Percentiles rank a stretch among this genome's conserved stretches.
phyloP scores from a whole-genome alignment of 2,329 filamentous ascomycete species.

The Simplicillium sp. region DNA sequence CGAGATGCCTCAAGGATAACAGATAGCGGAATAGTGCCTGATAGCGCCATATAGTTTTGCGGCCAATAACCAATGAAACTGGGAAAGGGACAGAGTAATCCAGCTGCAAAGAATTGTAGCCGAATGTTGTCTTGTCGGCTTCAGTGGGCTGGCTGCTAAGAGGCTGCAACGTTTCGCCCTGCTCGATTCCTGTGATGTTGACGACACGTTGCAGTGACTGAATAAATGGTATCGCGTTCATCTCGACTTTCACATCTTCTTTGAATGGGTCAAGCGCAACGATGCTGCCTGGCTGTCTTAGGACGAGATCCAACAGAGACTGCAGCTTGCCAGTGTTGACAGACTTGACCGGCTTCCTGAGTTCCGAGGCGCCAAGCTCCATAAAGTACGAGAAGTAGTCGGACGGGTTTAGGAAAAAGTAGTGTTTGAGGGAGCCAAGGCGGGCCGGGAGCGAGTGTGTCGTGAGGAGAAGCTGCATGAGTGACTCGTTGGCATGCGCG shows the following conservation, averaged over 20 bases:
- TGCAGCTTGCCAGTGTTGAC: slow-evolving; percentile 93
- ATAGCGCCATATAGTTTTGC: slow-evolving; percentile 94
- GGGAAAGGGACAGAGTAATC: slow-evolving; percentile 95
- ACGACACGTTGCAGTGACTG: slow-evolving; percentile 94
- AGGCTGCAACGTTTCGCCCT: slow-evolving; percentile 72
- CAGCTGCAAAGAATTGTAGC: slow-evolving; percentile 86
- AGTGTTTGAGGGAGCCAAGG: slow-evolving; percentile 88
- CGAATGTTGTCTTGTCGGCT: slow-evolving; percentile 76
- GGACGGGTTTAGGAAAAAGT: slow-evolving; percentile 96
- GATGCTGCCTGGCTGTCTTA: slow-evolving; percentile 92
- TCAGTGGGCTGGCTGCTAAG: slow-evolving; percentile 60
- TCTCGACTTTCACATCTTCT: slow-evolving; percentile 93
- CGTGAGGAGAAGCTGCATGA: slow-evolving; percentile 83
- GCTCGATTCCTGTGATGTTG: slow-evolving; percentile 90
- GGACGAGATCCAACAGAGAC: slow-evolving; percentile 86
- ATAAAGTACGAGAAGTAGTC: slow-evolving; percentile 99
- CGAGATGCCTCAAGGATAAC: slow-evolving; percentile 78
- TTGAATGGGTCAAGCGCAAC: slow-evolving; percentile 95
- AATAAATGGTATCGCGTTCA: slow-evolving; percentile 89
- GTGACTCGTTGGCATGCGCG: slow-evolving; percentile 86
- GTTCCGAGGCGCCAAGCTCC: slow-evolving; percentile 79
- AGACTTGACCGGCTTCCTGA: slow-evolving; percentile 77
- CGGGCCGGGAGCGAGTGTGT: slow-evolving; percentile 84
- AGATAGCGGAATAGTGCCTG: slow-evolving; percentile 94
- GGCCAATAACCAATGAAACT: slow-evolving; percentile 86